A percentile compares a stretch with the other conserved stretches of the same genome.
These are phyloP conservation scores for Candida insectalens DNA, from an alignment of 805 yeast species.

Conservation along the genomic window DNA sequence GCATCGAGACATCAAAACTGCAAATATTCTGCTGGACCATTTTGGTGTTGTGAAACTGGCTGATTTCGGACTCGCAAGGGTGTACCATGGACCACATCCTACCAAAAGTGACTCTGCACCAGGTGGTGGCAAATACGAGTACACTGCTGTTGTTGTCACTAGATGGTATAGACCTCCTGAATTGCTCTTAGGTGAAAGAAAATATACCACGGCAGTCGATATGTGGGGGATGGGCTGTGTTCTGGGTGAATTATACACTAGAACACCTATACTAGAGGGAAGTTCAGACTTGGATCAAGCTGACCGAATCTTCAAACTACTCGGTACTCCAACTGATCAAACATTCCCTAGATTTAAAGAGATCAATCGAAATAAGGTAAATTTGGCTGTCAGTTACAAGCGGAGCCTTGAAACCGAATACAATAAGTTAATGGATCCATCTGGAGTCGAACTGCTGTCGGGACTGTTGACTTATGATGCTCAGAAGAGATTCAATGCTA, in stretches of 20 bases:
- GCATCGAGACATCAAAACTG: slow-evolving; percentile 94
- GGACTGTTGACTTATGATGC: slow-evolving; percentile 68
- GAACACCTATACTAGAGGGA: slow-evolving; percentile 80
- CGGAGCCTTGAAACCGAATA: slow-evolving; percentile 43
- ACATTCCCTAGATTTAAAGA: slow-evolving; percentile 52
- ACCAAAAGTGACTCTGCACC: slow-evolving; percentile 22
- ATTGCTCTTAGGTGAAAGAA: slow-evolving; percentile 71
- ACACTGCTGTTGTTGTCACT: slow-evolving; percentile 74
- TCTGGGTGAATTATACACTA: slow-evolving; percentile 79
- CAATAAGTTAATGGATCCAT: slow-evolving; percentile 21
- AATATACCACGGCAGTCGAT: slow-evolving; percentile 90
- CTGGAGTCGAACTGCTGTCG: slow-evolving; percentile 47
- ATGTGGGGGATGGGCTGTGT: slow-evolving; percentile 98
- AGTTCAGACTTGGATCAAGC: slow-evolving; percentile 83
- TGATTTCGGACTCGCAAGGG: slow-evolving; percentile 90
- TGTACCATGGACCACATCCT: slow-evolving; percentile 29
- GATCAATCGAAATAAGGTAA: slow-evolving; percentile 46
- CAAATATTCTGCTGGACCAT: slow-evolving; percentile 77
- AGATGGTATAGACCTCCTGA: slow-evolving; percentile 98
- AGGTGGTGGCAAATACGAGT: slow-evolving; percentile 44
- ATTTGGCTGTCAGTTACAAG: slow-evolving; percentile 18
- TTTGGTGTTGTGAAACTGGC: slow-evolving; percentile 80
- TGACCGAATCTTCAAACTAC: slow-evolving; percentile 62
- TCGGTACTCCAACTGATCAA: slow-evolving; percentile 66
- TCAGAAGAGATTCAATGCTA: slow-evolving; percentile 61